Percentiles rank a stretch among this genome's conserved stretches.
Conservation (phyloP, 2,329 filamentous ascomycete genomes). For the Teratosphaeria pseudoeucalypti region DNA sequence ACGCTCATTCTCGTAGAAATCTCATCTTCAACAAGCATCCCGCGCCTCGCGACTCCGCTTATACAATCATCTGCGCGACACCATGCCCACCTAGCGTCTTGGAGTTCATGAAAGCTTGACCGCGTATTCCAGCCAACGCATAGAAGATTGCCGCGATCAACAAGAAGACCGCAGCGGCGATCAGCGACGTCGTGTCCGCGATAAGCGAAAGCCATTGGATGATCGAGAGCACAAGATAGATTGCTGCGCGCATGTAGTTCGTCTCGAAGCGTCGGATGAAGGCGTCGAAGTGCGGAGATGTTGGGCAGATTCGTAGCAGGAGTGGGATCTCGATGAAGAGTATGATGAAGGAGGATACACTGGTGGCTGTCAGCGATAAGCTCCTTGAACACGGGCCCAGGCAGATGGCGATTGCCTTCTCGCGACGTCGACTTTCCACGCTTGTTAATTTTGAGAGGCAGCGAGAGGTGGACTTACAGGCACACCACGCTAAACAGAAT, state of each 20-base stretch:
- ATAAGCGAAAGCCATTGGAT: constrained; percentile 78
- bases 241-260: constrained; percentile 89
- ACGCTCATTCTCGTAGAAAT: neutral
- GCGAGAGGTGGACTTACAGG: constrained; percentile 29
- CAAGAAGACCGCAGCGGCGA: constrained; percentile 77
- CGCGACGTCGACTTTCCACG: neutral
- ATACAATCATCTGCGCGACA: constrained; percentile 97
- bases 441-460: neutral
- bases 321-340: constrained; percentile 66
- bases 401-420: neutral
- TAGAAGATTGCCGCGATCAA: constrained; percentile 73
- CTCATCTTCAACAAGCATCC: neutral
- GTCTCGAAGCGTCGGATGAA: constrained; percentile 88
- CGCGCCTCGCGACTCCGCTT: neutral
- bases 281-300: constrained; percentile 75
- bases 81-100: constrained; percentile 93
- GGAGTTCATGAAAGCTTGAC: constrained; percentile 79
- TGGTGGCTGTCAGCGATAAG: constrained; percentile 11
- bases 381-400: neutral
- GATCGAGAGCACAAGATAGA: constrained; percentile 71
- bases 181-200: constrained; percentile 55
- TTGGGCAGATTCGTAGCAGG: constrained; percentile 94
- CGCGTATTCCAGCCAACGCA: constrained; percentile 64
- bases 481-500: constrained; percentile 51
- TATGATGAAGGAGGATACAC: constrained; percentile 39